Percentiles rank a stretch among this genome's conserved stretches.
Evolutionary conservation across 768 basidiomycete species (phyloP).

Genomic region (Chalciporus chontae): DNA sequence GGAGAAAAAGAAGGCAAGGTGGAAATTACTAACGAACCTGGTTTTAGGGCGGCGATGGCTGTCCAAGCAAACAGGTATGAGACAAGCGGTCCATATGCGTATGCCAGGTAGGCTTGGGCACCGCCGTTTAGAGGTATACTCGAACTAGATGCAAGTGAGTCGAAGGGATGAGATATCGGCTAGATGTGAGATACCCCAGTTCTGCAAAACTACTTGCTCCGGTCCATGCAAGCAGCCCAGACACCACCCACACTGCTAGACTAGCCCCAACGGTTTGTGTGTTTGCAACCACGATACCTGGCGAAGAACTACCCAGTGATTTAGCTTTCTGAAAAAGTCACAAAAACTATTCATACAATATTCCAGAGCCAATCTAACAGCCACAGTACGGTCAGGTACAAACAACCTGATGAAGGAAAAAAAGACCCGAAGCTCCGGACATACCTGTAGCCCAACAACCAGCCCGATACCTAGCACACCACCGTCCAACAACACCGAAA

Average conservation of each 20-base stretch:
- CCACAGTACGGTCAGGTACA: conserved; percentile 1
- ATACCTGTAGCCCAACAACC: conserved; percentile 77
- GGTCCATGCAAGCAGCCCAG: conserved; percentile 90
- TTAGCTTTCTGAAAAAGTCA: not conserved
- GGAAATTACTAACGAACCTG: conserved; percentile 44
- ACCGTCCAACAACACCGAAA: conserved; percentile 6
- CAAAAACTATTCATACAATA: conserved; percentile 62
- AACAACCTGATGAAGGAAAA: not conserved
- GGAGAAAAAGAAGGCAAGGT: not conserved
- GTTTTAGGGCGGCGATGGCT: conserved; percentile 83
- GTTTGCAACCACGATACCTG: conserved; percentile 88
- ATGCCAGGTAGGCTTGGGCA: conserved; percentile 79
- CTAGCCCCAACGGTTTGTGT: conserved; percentile 89
- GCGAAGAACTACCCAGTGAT: conserved; percentile 63
- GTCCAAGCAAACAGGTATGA: conserved; percentile 97
- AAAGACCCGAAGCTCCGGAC: not conserved
- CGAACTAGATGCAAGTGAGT: conserved; percentile 17
- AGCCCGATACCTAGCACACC: conserved; percentile 68
- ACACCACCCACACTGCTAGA: conserved; percentile 76
- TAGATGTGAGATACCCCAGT: conserved; percentile 58
- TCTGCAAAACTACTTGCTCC: conserved; percentile 94
- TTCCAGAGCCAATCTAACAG: conserved; percentile 81
- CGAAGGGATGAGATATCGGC: not conserved
- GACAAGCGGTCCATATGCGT: conserved; percentile 81
- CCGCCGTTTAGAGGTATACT: conserved; percentile 44